Conservation (phyloP, 108 stramenopile species). For the Nitzschia palea region DNA sequence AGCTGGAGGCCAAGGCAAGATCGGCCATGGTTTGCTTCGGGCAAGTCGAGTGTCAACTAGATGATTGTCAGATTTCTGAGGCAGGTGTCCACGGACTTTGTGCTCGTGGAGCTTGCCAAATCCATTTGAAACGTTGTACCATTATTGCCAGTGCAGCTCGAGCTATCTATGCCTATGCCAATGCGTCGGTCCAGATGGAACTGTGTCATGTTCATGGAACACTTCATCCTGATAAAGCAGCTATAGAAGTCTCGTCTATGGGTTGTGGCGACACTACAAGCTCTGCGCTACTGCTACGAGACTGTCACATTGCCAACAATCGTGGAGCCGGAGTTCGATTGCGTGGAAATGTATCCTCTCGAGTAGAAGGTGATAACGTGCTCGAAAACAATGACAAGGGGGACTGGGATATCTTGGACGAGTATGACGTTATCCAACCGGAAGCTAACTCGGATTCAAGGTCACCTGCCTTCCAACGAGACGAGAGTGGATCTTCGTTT, state of each 20-base stretch:
- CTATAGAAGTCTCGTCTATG: constrained; percentile 30
- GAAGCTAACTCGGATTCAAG: background rate
- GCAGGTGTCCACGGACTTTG: constrained; percentile 37
- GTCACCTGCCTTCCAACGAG: constrained; percentile 4
- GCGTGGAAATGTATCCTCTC: constrained; percentile 21
- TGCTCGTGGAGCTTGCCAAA: constrained; percentile 21
- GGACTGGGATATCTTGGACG: background rate
- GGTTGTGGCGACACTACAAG: background rate
- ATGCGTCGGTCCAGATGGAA: constrained; percentile 16
- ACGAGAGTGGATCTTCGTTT: constrained; percentile 34
- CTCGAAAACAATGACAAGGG: constrained; percentile 4
- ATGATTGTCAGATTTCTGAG: constrained; percentile 7
- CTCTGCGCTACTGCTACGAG: constrained; percentile 15
- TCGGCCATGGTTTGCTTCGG: constrained; percentile 42
- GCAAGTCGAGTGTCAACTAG: background rate
- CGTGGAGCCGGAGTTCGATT: constrained; percentile 27
- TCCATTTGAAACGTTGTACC: background rate
- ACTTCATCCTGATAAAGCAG: constrained; percentile 28
- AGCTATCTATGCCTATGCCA: constrained; percentile 40
- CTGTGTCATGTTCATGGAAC: constrained; percentile 18
- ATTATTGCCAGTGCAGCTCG: constrained; percentile 17
- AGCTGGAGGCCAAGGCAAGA: constrained; percentile 11
- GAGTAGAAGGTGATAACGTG: background rate
- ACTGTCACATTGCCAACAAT: constrained; percentile 22
- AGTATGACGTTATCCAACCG: constrained; percentile 1